These are phyloP conservation scores for Laburnicola sp. DNA, from an alignment of 2,329 filamentous ascomycete species.

Conservation along the genomic window DNA sequence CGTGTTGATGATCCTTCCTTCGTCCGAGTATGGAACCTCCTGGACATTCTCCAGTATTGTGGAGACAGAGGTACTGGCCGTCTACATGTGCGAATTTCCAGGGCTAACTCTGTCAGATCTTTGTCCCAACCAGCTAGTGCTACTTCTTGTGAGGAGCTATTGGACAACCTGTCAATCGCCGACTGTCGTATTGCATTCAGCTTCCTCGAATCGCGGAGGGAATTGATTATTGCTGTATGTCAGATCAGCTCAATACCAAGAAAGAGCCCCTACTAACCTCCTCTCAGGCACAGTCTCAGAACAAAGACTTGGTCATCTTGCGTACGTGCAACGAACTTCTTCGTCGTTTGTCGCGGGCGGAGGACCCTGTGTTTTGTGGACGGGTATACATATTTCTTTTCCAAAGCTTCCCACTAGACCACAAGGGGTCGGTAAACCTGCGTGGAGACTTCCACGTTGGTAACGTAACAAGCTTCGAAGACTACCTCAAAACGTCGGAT, in stretches of 20 bases:
- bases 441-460: conserved; percentile 94
- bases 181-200: conserved; percentile 92
- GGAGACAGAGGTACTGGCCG: conserved; percentile 73
- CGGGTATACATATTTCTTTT: conserved; percentile 98
- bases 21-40: conserved; percentile 85
- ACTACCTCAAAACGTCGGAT: conserved; percentile 48
- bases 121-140: conserved; percentile 77
- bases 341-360: conserved; percentile 88
- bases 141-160: conserved; percentile 93
- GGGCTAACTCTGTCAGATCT: conserved; percentile 43
- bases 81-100: background rate
- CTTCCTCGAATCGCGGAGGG: conserved; percentile 89
- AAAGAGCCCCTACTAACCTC: conserved; percentile 25
- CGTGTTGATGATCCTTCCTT: conserved; percentile 78
- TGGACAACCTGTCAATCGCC: conserved; percentile 93
- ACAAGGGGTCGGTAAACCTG: conserved; percentile 96
- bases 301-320: conserved; percentile 87
- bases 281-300: conserved; percentile 46
- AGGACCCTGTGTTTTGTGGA: conserved; percentile 96
- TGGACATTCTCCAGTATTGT: conserved; percentile 87
- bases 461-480: conserved; percentile 86
- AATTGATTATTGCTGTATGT: conserved; percentile 76
- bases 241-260: background rate
- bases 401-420: conserved; percentile 93
- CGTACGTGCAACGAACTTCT: conserved; percentile 93